Conservation (phyloP, 176 grass and related monocot species). For the Cenchrus fungigraminus region DNA sequence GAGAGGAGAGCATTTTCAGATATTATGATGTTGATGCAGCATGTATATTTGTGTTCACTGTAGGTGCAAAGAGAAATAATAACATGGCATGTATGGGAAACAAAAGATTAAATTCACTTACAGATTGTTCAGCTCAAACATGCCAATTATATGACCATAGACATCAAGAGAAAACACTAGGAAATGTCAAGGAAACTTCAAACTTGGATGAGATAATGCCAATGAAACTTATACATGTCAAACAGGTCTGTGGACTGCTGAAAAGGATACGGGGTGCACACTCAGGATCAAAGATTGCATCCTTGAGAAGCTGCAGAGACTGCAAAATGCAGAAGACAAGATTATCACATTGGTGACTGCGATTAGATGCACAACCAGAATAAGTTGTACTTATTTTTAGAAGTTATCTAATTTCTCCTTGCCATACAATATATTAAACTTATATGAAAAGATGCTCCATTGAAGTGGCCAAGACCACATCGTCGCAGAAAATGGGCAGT, state of each 20-base stretch:
- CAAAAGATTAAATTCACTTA: slow-evolving; percentile 50
- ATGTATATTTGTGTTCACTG: slow-evolving; percentile 20
- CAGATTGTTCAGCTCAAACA: slow-evolving; percentile 99
- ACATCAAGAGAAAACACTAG: slow-evolving; percentile 94
- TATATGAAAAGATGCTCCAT: background rate
- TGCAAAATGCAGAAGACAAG: slow-evolving; percentile 44
- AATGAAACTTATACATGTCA: background rate
- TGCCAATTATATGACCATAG: slow-evolving; percentile 95
- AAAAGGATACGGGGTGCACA: slow-evolving; percentile 93
- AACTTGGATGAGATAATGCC: slow-evolving; percentile 24
- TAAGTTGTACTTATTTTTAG: background rate
- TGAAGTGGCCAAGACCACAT: slow-evolving; percentile 6
- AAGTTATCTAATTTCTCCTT: background rate
- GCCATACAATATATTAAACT: background rate
- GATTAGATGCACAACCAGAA: background rate
- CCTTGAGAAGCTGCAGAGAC: slow-evolving; percentile 92
- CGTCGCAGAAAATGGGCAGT: background rate
- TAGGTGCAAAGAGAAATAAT: slow-evolving; percentile 27
- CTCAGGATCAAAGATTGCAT: slow-evolving; percentile 82
- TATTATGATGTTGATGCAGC: slow-evolving; percentile 17
- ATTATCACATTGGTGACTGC: background rate
- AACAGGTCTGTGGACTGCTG: background rate
- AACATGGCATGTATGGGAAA: slow-evolving; percentile 42
- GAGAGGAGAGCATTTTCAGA: slow-evolving; percentile 5
- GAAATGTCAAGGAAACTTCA: slow-evolving; percentile 60